Evolutionary conservation across 2,329 filamentous ascomycete species (phyloP), one percentile per base, ranked within the genome.

Genomic region (Alternaria sp.): DNA sequence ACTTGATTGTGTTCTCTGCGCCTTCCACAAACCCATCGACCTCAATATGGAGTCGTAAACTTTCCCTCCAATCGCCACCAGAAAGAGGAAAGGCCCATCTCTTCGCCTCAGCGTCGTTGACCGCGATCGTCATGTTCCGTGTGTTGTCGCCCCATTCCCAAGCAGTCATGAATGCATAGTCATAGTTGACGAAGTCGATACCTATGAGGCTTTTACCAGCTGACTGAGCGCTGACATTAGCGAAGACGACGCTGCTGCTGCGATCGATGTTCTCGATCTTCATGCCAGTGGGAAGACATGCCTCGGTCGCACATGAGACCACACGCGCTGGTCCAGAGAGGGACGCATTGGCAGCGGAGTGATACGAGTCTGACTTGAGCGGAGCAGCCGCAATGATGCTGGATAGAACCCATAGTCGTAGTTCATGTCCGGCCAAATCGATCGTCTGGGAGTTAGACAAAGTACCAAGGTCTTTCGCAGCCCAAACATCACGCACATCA

Each of bases 141-240:
- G 72, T 70, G 41, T 80, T 80, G 13, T 69, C 65, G 5, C 75
- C 74, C 49, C 60, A 68, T 8, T 61, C 65, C 67, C 71, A 75
- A 0, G 74, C 68, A 31, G 77, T 78, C 0, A 71, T 72, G 21
- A 80, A 74, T 3, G 70, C 70, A 36, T 72, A 72, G 44, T 80
- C 78, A 61, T 78, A 78, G 48, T 80, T 77, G 48, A 80, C 60
- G 45, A 78, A 80, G 51, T 80, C 79, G 21, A 80, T 70, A 1
- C 71, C 71, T 1, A 79, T 45, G 5, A 77, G 58, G 41, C 73
- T 76, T 17, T 67, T 75, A 0, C 72, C 66, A n/a, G 69, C 45
- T 3, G 58, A 54, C 3, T 46, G 55, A 9, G 65, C 62, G 10
- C 62, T 70, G 4, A 80, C 68, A 7, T 68, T 68, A 21, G 37